Percentiles rank a stretch among this genome's conserved stretches.
Conservation (phyloP, 2,329 filamentous ascomycete genomes). For the Fusarium equiseti region DNA sequence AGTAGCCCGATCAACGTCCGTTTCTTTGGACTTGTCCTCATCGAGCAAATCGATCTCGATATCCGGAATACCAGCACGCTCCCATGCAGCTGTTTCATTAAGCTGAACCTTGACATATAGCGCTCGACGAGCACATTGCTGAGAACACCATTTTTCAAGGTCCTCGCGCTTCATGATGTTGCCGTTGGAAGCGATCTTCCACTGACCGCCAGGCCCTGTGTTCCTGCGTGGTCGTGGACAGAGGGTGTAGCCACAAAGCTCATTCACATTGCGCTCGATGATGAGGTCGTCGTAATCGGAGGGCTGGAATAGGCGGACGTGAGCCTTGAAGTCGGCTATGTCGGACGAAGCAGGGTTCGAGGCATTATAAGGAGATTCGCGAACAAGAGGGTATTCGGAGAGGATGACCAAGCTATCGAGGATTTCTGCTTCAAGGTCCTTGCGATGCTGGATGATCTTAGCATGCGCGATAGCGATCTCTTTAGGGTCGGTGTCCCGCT, state of each 20-base stretch:
- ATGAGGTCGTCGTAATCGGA: constrained; percentile 90
- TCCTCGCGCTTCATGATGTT: constrained; percentile 78
- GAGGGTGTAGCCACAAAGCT: constrained; percentile 84
- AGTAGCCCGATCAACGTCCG: constrained; percentile 56
- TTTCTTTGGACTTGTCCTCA: constrained; percentile 68
- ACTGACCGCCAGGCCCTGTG: constrained; percentile 70
- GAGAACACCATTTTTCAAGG: constrained; percentile 88
- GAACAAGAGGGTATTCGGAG: constrained; percentile 66
- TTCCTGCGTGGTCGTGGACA: constrained; percentile 75
- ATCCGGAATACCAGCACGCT: constrained; percentile 71
- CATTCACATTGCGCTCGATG: constrained; percentile 87
- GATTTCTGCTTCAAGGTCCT: constrained; percentile 80
- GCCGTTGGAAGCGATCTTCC: constrained; percentile 71
- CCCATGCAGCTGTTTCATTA: constrained; percentile 86
- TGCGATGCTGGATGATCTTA: constrained; percentile 82
- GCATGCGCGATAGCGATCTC: constrained; percentile 86
- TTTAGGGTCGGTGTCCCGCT: constrained; percentile 56
- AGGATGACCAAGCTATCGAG: constrained; percentile 78
- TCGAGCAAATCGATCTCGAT: constrained; percentile 73
- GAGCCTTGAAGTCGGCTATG: constrained; percentile 71
- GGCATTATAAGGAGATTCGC: constrained; percentile 54
- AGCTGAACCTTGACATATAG: constrained; percentile 92
- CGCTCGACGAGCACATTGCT: constrained; percentile 80
- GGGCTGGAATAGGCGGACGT: constrained; percentile 82
- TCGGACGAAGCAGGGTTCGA: constrained; percentile 69